Evolutionary conservation across 768 basidiomycete genomes (phyloP), one percentile per base, ranked within the genome.

Genomic region (Pleurotus eryngii): DNA sequence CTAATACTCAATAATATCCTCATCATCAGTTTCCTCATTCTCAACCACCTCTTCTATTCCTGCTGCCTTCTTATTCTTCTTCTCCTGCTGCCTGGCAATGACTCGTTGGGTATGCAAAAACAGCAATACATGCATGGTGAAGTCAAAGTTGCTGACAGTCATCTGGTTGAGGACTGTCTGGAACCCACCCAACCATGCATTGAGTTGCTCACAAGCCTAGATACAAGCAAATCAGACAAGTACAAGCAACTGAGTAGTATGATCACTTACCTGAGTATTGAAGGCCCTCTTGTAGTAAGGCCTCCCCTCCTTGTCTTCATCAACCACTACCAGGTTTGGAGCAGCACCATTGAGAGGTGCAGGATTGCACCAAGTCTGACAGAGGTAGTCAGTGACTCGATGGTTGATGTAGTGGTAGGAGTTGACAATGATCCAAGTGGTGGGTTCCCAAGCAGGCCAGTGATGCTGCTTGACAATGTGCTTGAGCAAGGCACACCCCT

Each of bases 161-260:
- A 70, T 71, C 46, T 62, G 51, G 24, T 64, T 66, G 27, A 72
- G 49, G 61, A 67, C 66, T 30, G 65, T 59, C 46, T 72, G 67
- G 65, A 65, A 72, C 7, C 70, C 67, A 48, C 61, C 67, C 27
- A 72, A 47, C 70, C 71, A 73, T 11, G 65, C 56, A 66, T 70
- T 71, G 15, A 72, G 62, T 57, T 72, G 69, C 38, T 72, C 67
- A 60, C 68, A 68, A 48, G 65, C 68, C 57, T 68, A 58, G 4
- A 8, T 35, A 35, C 8, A 30, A 30, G 24, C 49, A 24, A 30
- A 24, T 56, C 1, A 46, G 46, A 54, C 62, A 66, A 17, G 63
- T 30, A 15, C 9, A n/a, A 54, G 63, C 60, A 24, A 46, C 35
- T 59, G 26, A 49, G 47, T 3, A 45, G 30, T 58, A 63, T 57